phyloP scores from a whole-genome alignment of 2,329 filamentous ascomycete species.

The Colletotrichum spaethianum region DNA sequence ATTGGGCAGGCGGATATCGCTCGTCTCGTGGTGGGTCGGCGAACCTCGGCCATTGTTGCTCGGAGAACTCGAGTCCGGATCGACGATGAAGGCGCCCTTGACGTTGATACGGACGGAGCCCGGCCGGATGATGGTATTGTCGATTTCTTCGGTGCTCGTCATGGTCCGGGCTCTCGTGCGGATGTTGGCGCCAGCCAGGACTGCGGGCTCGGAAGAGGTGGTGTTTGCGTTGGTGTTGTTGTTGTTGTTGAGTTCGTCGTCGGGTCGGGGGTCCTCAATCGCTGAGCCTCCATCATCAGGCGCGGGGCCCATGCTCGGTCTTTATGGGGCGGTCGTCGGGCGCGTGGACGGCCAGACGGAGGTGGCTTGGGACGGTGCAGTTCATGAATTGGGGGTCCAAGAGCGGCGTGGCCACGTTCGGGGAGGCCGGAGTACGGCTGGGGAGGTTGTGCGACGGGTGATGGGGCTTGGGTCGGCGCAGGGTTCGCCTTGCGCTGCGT shows the following conservation, averaged over 20 bases:
- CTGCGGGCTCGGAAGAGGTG: constrained; percentile 17
- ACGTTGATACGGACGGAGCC: constrained; percentile 94
- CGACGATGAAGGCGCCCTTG: constrained; percentile 95
- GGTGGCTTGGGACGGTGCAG: constrained; percentile 30
- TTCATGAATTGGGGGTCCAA: constrained; percentile 34
- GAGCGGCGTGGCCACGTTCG: constrained; percentile 26
- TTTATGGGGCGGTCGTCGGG: constrained; percentile 33
- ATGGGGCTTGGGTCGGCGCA: constrained; percentile 18
- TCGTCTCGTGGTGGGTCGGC: constrained; percentile 77
- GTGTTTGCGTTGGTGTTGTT: not conserved
- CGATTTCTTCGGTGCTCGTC: constrained; percentile 70
- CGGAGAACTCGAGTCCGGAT: constrained; percentile 77
- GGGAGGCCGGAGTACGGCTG: constrained; percentile 32
- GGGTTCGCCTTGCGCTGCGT: constrained; percentile 36
- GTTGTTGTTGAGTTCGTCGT: constrained; percentile 20
- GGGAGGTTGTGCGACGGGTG: constrained; percentile 23
- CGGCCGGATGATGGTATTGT: constrained; percentile 73
- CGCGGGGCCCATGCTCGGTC: constrained; percentile 40
- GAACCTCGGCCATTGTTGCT: constrained; percentile 61
- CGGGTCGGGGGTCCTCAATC: constrained; percentile 30
- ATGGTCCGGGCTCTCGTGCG: constrained; percentile 49
- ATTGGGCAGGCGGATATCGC: constrained; percentile 95
- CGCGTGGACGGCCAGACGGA: constrained; percentile 24
- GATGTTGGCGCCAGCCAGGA: constrained; percentile 25
- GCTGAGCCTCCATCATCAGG: constrained; percentile 37